Conservation (phyloP, 176 grass and related monocot species). For the Musa troglodytarum region DNA sequence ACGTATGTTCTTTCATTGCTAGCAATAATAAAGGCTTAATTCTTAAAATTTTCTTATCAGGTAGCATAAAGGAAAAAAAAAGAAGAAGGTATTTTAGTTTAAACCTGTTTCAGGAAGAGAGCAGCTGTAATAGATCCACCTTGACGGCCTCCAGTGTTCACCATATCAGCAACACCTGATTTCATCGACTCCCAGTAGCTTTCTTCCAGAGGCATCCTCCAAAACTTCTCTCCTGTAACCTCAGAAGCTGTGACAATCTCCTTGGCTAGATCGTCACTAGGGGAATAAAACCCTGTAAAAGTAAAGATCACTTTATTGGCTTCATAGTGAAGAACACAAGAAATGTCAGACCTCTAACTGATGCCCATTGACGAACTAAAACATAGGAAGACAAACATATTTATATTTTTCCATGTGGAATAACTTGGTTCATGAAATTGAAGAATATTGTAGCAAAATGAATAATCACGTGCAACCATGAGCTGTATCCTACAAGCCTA, state of each 20-base stretch:
- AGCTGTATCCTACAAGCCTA: too few species aligned
- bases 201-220: conserved; percentile 90
- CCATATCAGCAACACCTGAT: conserved; percentile 92
- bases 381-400: too few species aligned
- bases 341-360: neutral
- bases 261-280: conserved; percentile 79
- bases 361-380: too few species aligned
- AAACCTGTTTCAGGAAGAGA: conserved; percentile 90
- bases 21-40: neutral
- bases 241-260: conserved; percentile 69
- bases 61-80: neutral
- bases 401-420: too few species aligned
- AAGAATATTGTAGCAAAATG: too few species aligned
- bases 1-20: too few species aligned
- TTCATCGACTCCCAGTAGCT: conserved; percentile 96
- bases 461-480: too few species aligned
- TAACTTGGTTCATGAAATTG: too few species aligned
- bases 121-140: conserved; percentile 82
- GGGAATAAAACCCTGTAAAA: conserved; percentile 68
- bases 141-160: conserved; percentile 77
- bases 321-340: neutral
- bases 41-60: neutral
- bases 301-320: neutral
- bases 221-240: conserved; percentile 77
- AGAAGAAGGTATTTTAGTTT: neutral